Evolutionary conservation across 106 monocot genomes (phyloP).

Genomic region (Posidonia australis): DNA sequence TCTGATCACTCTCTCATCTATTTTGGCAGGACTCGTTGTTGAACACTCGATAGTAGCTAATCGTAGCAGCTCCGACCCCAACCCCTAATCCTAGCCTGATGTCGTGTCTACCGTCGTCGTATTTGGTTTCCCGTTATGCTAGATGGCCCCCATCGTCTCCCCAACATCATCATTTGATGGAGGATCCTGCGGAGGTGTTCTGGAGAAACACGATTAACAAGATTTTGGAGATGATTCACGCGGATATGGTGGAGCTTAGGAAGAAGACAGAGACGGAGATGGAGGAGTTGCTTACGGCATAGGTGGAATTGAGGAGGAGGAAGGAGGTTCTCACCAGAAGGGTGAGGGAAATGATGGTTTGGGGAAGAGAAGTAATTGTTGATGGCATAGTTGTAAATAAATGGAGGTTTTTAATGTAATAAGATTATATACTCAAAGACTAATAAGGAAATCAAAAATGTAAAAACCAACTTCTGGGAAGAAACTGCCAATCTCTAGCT

Average conservation of each 20-base stretch:
- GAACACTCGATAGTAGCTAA: conserved; percentile 32
- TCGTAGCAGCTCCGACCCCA: background rate
- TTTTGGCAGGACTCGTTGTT: conserved; percentile 79
- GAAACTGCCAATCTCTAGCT: no score
- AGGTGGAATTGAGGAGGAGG: conserved; percentile 46
- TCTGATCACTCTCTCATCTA: conserved; percentile 54
- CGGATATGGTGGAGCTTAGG: conserved; percentile 27
- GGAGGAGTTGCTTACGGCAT: conserved; percentile 48
- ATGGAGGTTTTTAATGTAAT: no score
- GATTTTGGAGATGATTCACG: conserved; percentile 47
- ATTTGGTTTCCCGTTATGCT: conserved; percentile 12
- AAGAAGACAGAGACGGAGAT: conserved; percentile 43
- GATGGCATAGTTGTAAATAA: no score
- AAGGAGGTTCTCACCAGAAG: conserved; percentile 41
- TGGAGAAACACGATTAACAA: conserved; percentile 70
- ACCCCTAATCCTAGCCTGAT: conserved; percentile 6
- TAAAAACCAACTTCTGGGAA: no score
- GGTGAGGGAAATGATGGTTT: conserved; percentile 65
- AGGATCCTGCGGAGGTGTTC: conserved; percentile 55
- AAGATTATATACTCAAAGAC: no score
- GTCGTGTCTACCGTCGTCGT: background rate
- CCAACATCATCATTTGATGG: conserved; percentile 9
- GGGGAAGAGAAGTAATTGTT: no score
- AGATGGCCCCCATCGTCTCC: conserved; percentile 6
- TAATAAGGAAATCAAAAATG: no score